Percentiles rank a stretch among this genome's conserved stretches.
Conservation (phyloP, 148 eudicot species). For the Rhododendron mucronatum region DNA sequence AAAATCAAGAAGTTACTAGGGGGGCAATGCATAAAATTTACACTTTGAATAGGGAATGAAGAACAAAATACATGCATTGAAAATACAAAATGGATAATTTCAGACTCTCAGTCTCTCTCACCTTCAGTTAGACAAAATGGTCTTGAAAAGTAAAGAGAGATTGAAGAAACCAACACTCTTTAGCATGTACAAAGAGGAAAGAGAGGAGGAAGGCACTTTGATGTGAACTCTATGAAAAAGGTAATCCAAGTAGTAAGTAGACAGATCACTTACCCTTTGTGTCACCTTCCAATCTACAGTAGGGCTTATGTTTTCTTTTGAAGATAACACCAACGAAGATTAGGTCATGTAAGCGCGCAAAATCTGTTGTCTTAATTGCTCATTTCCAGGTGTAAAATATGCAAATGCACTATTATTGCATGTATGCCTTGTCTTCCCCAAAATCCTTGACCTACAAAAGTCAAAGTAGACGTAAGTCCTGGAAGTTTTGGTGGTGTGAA, state of each 20-base stretch:
- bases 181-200: neutral
- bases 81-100: neutral
- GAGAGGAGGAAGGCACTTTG: neutral
- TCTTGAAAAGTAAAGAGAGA: neutral
- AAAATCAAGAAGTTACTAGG: neutral
- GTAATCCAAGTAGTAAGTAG: neutral
- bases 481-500: neutral
- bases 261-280: neutral
- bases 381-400: neutral
- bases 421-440: neutral
- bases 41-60: neutral
- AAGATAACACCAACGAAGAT: neutral
- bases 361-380: neutral
- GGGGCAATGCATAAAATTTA: neutral
- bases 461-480: neutral
- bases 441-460: neutral
- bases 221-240: neutral
- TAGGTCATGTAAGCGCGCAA: neutral
- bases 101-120: neutral
- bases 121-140: neutral
- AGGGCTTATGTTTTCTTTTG: neutral
- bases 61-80: neutral
- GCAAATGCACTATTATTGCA: neutral
- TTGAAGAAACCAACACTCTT: neutral
- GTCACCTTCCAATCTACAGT: neutral